These are phyloP conservation scores for Phlebiopsis flavidoalba DNA, from an alignment of 768 basidiomycete species.

Conservation along the genomic window DNA sequence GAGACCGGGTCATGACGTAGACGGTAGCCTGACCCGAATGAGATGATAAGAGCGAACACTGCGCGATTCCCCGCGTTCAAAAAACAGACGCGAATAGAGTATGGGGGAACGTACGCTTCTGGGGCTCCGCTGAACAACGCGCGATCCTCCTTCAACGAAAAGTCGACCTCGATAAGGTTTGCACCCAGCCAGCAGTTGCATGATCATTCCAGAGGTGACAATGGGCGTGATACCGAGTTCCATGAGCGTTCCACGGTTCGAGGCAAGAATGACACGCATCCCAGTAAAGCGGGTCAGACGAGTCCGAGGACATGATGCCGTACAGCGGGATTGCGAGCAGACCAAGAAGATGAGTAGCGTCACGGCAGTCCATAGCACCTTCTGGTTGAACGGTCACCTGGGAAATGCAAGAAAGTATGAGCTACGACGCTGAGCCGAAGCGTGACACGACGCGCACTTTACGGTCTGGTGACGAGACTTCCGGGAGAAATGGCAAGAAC, in stretches of 20 bases:
- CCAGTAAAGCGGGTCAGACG: constrained; percentile 98
- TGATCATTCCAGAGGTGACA: constrained; percentile 98
- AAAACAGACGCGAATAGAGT: background rate
- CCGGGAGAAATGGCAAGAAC: constrained; percentile 93
- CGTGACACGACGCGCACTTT: constrained; percentile 51
- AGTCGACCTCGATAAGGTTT: constrained; percentile 96
- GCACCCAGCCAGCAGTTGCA: constrained; percentile 98
- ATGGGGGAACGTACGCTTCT: constrained; percentile 72
- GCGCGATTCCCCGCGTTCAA: background rate
- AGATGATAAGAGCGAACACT: constrained; percentile 97
- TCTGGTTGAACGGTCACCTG: constrained; percentile 98
- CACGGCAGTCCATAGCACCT: constrained; percentile 97
- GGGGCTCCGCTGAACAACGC: constrained; percentile 93
- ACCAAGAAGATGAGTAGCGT: constrained; percentile 99
- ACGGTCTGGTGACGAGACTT: constrained; percentile 96
- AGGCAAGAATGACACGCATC: constrained; percentile 98
- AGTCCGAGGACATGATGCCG: constrained; percentile 99
- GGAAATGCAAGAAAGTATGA: constrained; percentile 4
- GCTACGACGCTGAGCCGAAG: background rate
- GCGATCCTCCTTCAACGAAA: constrained; percentile 93
- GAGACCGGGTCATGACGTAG: constrained; percentile 93
- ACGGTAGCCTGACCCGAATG: constrained; percentile 96
- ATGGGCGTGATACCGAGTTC: constrained; percentile 98
- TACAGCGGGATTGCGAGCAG: constrained; percentile 98
- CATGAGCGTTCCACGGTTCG: constrained; percentile 98